These are phyloP conservation scores for Kazachstania taianensis DNA, from an alignment of 805 yeast genomes.

Conservation along the genomic window DNA sequence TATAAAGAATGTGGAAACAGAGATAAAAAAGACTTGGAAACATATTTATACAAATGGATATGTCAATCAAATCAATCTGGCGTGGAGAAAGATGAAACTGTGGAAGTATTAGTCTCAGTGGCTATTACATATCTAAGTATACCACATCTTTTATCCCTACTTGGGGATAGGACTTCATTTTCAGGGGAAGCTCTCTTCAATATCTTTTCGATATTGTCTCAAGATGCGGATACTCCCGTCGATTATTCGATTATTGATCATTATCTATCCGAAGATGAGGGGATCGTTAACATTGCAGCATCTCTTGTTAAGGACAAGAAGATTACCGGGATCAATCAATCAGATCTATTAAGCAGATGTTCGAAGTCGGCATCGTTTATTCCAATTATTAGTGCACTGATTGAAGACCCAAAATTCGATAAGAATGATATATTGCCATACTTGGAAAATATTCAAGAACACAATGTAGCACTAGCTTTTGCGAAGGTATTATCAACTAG, in stretches of 20 bases:
- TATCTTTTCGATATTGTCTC: slow-evolving; percentile 1
- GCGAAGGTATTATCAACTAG: slow-evolving; percentile 16
- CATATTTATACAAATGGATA: slow-evolving; percentile 1
- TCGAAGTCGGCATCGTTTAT: slow-evolving; percentile 1
- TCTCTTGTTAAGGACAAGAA: slow-evolving; percentile 8
- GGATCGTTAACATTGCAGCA: slow-evolving; percentile 1
- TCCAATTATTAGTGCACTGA: slow-evolving; percentile 8
- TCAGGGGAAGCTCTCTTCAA: not conserved
- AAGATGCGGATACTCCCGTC: not conserved
- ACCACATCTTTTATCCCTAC: too few relatives aligned
- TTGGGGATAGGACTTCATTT: too few relatives aligned
- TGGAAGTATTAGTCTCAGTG: too few relatives aligned
- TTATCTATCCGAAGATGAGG: not conserved
- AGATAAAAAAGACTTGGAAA: not conserved
- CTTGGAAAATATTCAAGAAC: slow-evolving; percentile 6
- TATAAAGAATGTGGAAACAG: not conserved
- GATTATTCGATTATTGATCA: slow-evolving; percentile 1
- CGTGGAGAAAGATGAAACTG: too few relatives aligned
- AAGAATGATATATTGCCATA: slow-evolving; percentile 4
- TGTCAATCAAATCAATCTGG: too few relatives aligned
- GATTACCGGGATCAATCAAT: too few relatives aligned
- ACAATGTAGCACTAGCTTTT: slow-evolving; percentile 21
- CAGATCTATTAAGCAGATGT: too few relatives aligned
- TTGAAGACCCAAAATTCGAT: slow-evolving; percentile 9
- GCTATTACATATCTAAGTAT: too few relatives aligned